These are phyloP conservation scores for Phytophthora ohioensis DNA, from an alignment of 352 stramenopile genomes.

Conservation along the genomic window DNA sequence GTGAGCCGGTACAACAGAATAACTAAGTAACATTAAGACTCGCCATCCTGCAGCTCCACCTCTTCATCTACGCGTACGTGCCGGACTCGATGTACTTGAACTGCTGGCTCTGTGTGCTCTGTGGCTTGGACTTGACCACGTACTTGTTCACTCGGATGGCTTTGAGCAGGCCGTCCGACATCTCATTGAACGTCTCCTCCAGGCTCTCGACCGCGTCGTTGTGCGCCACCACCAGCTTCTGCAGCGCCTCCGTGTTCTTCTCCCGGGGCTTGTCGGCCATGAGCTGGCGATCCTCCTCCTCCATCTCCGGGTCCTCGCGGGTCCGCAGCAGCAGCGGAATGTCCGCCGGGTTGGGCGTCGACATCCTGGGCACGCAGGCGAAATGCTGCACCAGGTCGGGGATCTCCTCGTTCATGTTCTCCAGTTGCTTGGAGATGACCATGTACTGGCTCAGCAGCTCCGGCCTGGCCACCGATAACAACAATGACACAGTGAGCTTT, in stretches of 20 bases:
- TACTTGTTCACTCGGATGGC: slow-evolving; percentile 89
- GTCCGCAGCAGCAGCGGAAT: slow-evolving; percentile 83
- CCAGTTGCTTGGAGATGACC: slow-evolving; percentile 88
- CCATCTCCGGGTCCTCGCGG: slow-evolving; percentile 88
- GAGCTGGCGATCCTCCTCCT: slow-evolving; percentile 80
- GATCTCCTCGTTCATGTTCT: slow-evolving; percentile 92
- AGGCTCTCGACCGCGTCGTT: slow-evolving; percentile 83
- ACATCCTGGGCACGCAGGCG: slow-evolving; percentile 84
- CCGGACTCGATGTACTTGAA: slow-evolving; percentile 92
- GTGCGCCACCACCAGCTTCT: slow-evolving; percentile 69
- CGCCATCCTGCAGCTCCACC: not conserved
- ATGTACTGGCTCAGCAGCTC: slow-evolving; percentile 88
- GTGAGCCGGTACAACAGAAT: slow-evolving; percentile 27
- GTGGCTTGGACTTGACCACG: slow-evolving; percentile 79
- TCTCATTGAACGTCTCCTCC: slow-evolving; percentile 87
- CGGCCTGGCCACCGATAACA: slow-evolving; percentile 45
- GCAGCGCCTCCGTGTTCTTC: slow-evolving; percentile 71
- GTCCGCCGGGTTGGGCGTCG: slow-evolving; percentile 78
- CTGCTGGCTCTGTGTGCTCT: slow-evolving; percentile 78
- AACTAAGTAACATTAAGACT: slow-evolving; percentile 37
- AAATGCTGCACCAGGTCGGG: slow-evolving; percentile 88
- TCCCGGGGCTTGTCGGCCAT: slow-evolving; percentile 74
- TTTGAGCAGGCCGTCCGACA: slow-evolving; percentile 86
- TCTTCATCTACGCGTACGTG: slow-evolving; percentile 53
- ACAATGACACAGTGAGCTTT: not conserved